A percentile compares a stretch with the other conserved stretches of the same genome.
phyloP scores from a whole-genome alignment of 306 rosid genomes.

The Prunus kanzakura region DNA sequence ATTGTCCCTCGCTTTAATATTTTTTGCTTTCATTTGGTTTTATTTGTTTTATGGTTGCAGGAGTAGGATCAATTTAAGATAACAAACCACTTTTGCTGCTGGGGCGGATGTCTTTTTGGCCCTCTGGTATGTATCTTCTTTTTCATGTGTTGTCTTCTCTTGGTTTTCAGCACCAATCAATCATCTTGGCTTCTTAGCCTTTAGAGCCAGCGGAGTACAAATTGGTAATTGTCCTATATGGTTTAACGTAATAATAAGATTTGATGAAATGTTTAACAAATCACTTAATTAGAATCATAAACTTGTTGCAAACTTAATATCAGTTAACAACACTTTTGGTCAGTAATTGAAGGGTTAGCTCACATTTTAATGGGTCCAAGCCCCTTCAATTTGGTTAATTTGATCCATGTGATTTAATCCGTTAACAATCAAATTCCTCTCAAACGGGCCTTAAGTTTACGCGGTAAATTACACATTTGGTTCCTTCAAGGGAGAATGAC shows the following conservation, averaged over 20 bases:
- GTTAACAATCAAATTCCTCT: background rate
- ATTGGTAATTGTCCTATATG: background rate
- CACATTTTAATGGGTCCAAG: background rate
- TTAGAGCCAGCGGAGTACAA: background rate
- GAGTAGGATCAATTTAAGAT: constrained; percentile 51
- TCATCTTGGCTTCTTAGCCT: background rate
- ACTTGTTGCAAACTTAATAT: background rate
- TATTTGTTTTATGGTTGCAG: constrained; percentile 60
- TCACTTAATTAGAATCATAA: too few species aligned
- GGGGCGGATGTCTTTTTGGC: constrained; percentile 33
- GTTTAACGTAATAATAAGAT: too few species aligned
- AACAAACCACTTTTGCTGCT: constrained; percentile 38
- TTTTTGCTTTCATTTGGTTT: constrained; percentile 30
- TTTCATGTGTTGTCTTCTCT: constrained; percentile 1
- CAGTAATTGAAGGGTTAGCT: background rate
- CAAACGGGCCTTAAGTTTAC: background rate
- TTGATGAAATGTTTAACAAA: too few species aligned
- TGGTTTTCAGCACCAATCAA: background rate
- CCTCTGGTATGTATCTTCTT: constrained; percentile 58
- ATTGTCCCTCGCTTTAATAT: constrained; percentile 12
- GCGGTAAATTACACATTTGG: background rate
- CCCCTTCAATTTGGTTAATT: background rate
- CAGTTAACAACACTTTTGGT: too few species aligned
- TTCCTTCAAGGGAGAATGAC: background rate
- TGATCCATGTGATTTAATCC: background rate